Evolutionary conservation across 208 protist species (phyloP).

Genomic region (Acanthamoeba lenticulata): DNA sequence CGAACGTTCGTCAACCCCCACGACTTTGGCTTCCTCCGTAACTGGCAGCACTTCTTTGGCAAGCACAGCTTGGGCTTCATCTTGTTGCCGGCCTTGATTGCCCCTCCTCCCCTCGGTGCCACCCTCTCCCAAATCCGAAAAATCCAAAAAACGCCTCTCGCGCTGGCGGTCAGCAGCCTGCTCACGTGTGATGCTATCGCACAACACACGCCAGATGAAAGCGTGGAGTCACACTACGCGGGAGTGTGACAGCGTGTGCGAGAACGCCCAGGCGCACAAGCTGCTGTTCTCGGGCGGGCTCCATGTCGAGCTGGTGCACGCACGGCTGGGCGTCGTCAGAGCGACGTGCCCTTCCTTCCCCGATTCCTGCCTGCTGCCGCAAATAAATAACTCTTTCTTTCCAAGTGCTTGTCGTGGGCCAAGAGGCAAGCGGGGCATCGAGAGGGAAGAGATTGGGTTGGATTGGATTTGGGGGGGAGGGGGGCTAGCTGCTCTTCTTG

Average conservation of each 20-base stretch:
- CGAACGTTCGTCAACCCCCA: background rate
- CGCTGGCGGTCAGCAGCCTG: too few relatives aligned
- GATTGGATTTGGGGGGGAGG: too few relatives aligned
- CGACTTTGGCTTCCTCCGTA: background rate
- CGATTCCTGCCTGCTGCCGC: background rate
- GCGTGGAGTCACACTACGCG: background rate
- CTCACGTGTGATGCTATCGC: too few relatives aligned
- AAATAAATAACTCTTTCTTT: too few relatives aligned
- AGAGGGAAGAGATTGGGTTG: too few relatives aligned
- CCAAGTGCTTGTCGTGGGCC: too few relatives aligned
- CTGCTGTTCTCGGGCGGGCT: too few relatives aligned
- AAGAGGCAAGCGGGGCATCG: too few relatives aligned
- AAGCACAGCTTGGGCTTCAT: background rate
- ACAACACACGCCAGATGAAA: background rate
- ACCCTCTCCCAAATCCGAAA: background rate
- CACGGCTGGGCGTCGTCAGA: background rate
- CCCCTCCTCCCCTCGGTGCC: background rate
- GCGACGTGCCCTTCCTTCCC: background rate
- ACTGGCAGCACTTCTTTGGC: conserved; percentile 21
- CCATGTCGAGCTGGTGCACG: too few relatives aligned
- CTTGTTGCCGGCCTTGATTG: background rate
- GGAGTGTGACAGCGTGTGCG: background rate
- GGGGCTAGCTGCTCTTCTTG: background rate
- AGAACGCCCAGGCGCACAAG: background rate
- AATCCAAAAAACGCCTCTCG: too few relatives aligned